phyloP scores from a whole-genome alignment of 768 basidiomycete genomes.

The Holtermannia corniformis region DNA sequence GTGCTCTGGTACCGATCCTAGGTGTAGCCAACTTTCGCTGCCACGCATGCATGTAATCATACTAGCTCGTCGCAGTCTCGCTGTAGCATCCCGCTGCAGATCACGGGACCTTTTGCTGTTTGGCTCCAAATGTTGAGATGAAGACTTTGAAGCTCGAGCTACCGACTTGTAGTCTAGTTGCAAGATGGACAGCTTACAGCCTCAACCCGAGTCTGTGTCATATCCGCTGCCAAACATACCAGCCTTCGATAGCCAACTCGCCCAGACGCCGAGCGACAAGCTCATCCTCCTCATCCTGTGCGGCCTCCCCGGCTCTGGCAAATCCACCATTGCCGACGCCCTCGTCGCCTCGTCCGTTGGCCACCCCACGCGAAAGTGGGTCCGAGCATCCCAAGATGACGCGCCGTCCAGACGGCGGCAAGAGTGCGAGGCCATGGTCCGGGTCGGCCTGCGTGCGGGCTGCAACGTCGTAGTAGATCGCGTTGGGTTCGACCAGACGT shows the following conservation, averaged over 20 bases:
- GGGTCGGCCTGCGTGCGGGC: conserved; percentile 17
- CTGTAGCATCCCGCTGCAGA: too few relatives aligned
- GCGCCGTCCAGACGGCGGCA: conserved; percentile 28
- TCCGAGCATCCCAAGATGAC: conserved; percentile 40
- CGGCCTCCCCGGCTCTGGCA: conserved; percentile 38
- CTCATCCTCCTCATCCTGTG: conserved; percentile 29
- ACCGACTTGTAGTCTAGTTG: too few relatives aligned
- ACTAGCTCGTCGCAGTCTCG: background rate
- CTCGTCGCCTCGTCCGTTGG: conserved; percentile 7
- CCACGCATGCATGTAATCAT: background rate
- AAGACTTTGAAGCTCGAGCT: too few relatives aligned
- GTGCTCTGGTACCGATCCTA: background rate
- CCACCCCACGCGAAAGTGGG: conserved; percentile 18
- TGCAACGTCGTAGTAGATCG: conserved; percentile 37
- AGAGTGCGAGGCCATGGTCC: conserved; percentile 30
- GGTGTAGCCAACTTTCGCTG: background rate
- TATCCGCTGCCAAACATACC: too few relatives aligned
- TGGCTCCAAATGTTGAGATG: background rate
- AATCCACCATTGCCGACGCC: conserved; percentile 29
- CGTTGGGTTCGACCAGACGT: conserved; percentile 36
- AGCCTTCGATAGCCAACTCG: too few relatives aligned
- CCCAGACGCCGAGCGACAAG: too few relatives aligned
- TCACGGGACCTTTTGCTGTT: background rate
- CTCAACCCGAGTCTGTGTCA: too few relatives aligned
- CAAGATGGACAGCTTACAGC: too few relatives aligned